A percentile compares a stretch with the other conserved stretches of the same genome.
Evolutionary conservation across 2,329 filamentous ascomycete species (phyloP).

Genomic region (Fusarium coicis): DNA sequence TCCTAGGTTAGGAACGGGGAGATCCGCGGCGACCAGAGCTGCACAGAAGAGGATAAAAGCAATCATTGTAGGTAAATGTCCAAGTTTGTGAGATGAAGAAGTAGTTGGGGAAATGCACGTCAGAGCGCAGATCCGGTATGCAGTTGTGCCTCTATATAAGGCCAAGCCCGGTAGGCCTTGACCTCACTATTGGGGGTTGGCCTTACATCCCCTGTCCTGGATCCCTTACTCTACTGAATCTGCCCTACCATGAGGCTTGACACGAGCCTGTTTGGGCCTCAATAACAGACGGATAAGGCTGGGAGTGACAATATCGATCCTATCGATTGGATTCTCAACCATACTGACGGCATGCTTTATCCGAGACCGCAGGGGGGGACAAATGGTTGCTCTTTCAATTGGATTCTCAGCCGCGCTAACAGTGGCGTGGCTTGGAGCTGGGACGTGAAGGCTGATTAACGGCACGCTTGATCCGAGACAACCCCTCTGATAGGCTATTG

Average conservation of each 20-base stretch:
- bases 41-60: background rate
- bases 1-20: background rate
- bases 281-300: background rate
- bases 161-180: background rate
- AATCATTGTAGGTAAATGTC: background rate
- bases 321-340: background rate
- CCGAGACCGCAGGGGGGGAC: background rate
- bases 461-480: background rate
- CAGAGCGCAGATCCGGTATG: background rate
- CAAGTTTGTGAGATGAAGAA: background rate
- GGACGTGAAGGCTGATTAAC: background rate
- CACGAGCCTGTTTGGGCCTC: background rate
- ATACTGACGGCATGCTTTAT: background rate
- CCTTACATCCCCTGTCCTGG: background rate
- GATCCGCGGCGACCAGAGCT: background rate
- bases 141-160: background rate
- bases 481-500: background rate
- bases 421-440: background rate
- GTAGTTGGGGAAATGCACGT: background rate
- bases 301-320: background rate
- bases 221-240: background rate
- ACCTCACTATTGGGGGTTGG: background rate
- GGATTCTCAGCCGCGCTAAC: background rate
- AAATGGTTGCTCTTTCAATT: background rate
- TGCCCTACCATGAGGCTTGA: background rate